Base-by-base conservation (phyloP, 371 early-diverging fungal genomes). In the Coemansia sp. region DNA sequence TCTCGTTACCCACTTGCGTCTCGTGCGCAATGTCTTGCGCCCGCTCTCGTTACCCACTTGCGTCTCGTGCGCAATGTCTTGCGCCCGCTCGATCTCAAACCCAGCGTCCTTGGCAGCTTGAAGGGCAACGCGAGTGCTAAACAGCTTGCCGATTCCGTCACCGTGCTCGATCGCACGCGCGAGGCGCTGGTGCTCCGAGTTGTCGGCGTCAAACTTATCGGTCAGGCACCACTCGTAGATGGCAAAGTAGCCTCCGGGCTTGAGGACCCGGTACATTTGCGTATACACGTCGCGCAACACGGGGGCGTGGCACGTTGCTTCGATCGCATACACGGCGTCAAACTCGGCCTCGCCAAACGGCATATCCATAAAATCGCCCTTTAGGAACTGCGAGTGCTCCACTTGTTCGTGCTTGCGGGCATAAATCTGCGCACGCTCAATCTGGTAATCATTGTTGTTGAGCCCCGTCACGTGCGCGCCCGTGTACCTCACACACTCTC, bases 391-490 rank as follows among this genome's bases (percentile, higher is more conserved):
- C 13, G 87, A 84, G 62, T 83, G 79, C 24, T 85, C 66, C 48
- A 84, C 81, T 22, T 93, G 83, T 16, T 88, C 86, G 48, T 81
- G 78, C 68, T 85, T 85, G 56, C 81, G 79, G 62, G 93, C 89
- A 68, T 94, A 90, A 54, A 86, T 83, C 16, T 71, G 77, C 61
- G 92, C 93, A 22, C 94, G 85, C 69, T 88, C 81, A 53, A 95
- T 84, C 82, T 97, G 97, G 76, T 95, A 95, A 53, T 90, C 91
- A 77, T 95, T 96, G 87, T 95, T 97, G 84, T 97, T 97, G 59
- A 97, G 80, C 18, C 95, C 95, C 14, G 90, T 91, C 64, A 97
- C 82, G 68, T 90, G 88, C 39, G 94, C 93, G 34, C 94, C 95
- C 22, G 91, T 87, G 72, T 95, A 92, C 69, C 89, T 87, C 61